Evolutionary conservation across 1,139 yeast genomes (phyloP).

Genomic region (Taphrina deformans): DNA sequence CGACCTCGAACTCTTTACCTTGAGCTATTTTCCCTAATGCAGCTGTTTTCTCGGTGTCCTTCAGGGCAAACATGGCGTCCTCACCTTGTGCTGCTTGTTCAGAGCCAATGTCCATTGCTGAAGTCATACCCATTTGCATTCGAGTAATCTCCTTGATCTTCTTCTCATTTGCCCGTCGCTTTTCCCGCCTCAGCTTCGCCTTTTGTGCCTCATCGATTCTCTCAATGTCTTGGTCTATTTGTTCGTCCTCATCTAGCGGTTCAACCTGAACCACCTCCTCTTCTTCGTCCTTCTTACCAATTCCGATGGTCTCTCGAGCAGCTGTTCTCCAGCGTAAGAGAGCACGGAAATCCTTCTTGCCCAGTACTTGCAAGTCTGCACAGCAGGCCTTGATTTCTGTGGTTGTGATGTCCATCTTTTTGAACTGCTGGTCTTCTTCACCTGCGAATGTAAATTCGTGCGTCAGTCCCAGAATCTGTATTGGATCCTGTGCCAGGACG

Average conservation of each 20-base stretch:
- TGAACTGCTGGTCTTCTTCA: slow-evolving; percentile 54
- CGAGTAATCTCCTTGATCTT: slow-evolving; percentile 87
- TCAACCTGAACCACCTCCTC: slow-evolving; percentile 58
- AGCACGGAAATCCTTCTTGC: slow-evolving; percentile 85
- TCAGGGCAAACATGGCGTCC: slow-evolving; percentile 78
- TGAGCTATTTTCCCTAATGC: slow-evolving; percentile 67
- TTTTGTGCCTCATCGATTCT: slow-evolving; percentile 71
- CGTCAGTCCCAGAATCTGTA: slow-evolving; percentile 74
- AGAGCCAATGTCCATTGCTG: slow-evolving; percentile 88
- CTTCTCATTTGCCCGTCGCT: slow-evolving; percentile 73
- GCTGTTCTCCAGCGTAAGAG: slow-evolving; percentile 84
- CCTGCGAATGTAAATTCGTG: slow-evolving; percentile 48
- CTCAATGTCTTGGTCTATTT: slow-evolving; percentile 78
- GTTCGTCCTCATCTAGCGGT: slow-evolving; percentile 81
- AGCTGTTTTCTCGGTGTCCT: slow-evolving; percentile 82
- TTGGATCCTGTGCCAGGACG: slow-evolving; percentile 77
- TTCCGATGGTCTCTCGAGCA: slow-evolving; percentile 74
- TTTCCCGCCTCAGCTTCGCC: slow-evolving; percentile 70
- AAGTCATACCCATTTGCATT: slow-evolving; percentile 94
- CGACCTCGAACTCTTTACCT: slow-evolving; percentile 75
- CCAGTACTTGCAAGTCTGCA: slow-evolving; percentile 87
- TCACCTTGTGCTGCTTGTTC: slow-evolving; percentile 86
- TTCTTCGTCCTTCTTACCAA: slow-evolving; percentile 57
- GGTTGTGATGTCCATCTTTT: slow-evolving; percentile 72
- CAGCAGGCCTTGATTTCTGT: slow-evolving; percentile 77